phyloP scores from a whole-genome alignment of 352 stramenopile species.

The Phytophthora europaea region DNA sequence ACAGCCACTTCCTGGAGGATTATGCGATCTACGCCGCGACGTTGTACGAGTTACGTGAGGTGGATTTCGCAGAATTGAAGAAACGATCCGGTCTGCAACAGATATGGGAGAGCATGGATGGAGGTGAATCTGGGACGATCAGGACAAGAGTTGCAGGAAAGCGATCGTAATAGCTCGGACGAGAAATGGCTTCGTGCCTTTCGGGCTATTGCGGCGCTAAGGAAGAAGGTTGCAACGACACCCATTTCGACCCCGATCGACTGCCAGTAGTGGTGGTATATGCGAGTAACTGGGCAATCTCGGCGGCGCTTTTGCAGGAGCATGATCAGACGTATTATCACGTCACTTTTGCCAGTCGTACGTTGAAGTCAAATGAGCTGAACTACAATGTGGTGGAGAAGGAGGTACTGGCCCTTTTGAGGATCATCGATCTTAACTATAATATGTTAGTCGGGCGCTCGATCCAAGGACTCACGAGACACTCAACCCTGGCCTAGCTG shows the following conservation, averaged over 20 bases:
- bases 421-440: conserved; percentile 8
- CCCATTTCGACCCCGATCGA: conserved; percentile 25
- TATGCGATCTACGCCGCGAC: no score
- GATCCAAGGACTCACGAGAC: conserved; percentile 6
- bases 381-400: conserved; percentile 19
- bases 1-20: no score
- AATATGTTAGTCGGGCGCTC: conserved; percentile 1
- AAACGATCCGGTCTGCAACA: no score
- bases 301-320: conserved; percentile 5
- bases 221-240: conserved; percentile 7
- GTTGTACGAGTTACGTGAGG: no score
- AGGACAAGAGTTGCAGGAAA: no score
- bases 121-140: no score
- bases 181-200: not conserved
- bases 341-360: conserved; percentile 16
- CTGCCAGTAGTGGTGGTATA: conserved; percentile 20
- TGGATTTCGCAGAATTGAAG: no score
- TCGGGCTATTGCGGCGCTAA: not conserved
- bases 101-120: no score
- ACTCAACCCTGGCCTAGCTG: conserved; percentile 9
- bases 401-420: conserved; percentile 1
- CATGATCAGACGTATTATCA: conserved; percentile 17
- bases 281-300: conserved; percentile 24
- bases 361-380: conserved; percentile 19
- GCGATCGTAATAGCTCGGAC: no score